These are phyloP conservation scores for Penicillium silybi DNA, from an alignment of 495 filamentous ascomycete species.

Conservation along the genomic window DNA sequence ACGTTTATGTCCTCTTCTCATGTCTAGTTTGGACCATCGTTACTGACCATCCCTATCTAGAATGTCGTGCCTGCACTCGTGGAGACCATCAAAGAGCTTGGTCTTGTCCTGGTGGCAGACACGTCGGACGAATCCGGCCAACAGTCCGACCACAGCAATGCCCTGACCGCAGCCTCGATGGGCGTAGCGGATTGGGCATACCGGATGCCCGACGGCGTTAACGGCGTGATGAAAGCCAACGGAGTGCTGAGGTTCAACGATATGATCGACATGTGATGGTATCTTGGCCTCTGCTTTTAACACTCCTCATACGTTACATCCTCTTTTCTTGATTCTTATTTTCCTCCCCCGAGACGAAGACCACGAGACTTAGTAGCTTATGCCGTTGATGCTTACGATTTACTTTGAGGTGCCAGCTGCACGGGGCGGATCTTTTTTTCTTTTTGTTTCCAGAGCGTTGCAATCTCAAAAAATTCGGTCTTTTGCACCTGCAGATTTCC, in stretches of 20 bases:
- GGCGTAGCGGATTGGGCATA: constrained; percentile 41
- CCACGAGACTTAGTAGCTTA: constrained; percentile 19
- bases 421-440: not conserved
- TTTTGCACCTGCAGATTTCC: not conserved
- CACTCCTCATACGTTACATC: not conserved
- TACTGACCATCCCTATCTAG: constrained; percentile 43
- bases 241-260: constrained; percentile 91
- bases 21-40: not conserved
- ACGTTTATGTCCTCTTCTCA: constrained; percentile 28
- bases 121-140: constrained; percentile 54
- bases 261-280: constrained; percentile 78
- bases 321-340: not conserved
- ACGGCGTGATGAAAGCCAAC: constrained; percentile 79
- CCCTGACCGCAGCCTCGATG: constrained; percentile 43
- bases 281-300: constrained; percentile 7
- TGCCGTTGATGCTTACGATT: constrained; percentile 8
- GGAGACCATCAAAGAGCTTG: constrained; percentile 89
- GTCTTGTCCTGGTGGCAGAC: constrained; percentile 88
- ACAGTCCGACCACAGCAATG: constrained; percentile 36
- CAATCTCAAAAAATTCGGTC: constrained; percentile 2
- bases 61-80: constrained; percentile 89
- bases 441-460: constrained; percentile 1
- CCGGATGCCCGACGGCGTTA: constrained; percentile 64
- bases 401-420: constrained; percentile 1
- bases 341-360: constrained; percentile 18